These are phyloP conservation scores for Corylus avellana DNA, from an alignment of 306 rosid species.

Conservation along the genomic window DNA sequence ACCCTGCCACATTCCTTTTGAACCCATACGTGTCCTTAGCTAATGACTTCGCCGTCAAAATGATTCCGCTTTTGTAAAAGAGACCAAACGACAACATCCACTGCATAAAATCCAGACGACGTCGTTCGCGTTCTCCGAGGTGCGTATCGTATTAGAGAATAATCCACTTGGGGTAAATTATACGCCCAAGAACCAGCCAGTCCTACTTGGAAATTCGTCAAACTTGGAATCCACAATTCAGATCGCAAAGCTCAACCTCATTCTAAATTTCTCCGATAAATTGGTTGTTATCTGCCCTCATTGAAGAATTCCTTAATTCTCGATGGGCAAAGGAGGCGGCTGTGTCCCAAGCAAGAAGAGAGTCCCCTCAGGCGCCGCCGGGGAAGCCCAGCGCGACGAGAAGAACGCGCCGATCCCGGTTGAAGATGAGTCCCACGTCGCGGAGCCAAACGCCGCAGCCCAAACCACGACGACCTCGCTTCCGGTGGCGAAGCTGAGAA, in stretches of 20 bases:
- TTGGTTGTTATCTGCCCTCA: constrained; percentile 4
- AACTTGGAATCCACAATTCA: neutral
- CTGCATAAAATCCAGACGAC: no score
- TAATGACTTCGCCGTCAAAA: no score
- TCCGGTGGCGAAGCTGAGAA: constrained; percentile 42
- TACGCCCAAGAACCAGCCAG: neutral
- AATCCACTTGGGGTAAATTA: no score
- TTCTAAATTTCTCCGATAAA: neutral
- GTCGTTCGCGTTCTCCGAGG: no score
- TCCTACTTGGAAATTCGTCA: constrained; percentile 18
- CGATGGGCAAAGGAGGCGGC: constrained; percentile 94
- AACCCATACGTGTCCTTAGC: no score
- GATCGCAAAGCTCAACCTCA: neutral
- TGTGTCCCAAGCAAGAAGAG: constrained; percentile 93
- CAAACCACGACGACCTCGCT: constrained; percentile 12
- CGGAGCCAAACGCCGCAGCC: constrained; percentile 8
- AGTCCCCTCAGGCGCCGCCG: constrained; percentile 35
- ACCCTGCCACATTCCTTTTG: no score
- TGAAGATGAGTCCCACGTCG: constrained; percentile 22
- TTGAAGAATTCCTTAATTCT: constrained; percentile 11
- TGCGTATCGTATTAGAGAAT: no score
- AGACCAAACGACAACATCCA: no score
- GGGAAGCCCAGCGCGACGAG: constrained; percentile 24
- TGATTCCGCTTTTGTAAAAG: no score
- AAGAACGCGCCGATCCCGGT: constrained; percentile 34